Evolutionary conservation across 768 basidiomycete species (phyloP).

Genomic region (Termitomyces sp.): DNA sequence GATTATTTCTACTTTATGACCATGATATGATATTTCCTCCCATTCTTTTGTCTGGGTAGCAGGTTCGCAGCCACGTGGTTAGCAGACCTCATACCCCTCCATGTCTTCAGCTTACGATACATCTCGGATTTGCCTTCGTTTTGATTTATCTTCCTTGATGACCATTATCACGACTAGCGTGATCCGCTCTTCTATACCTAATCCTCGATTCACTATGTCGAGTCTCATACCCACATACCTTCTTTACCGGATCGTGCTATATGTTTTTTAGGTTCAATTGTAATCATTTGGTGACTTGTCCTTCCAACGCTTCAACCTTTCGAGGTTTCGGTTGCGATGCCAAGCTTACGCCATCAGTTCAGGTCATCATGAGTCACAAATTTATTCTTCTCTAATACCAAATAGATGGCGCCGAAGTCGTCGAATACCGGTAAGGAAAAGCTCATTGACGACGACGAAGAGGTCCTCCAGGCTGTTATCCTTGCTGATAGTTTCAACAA

Average conservation of each 20-base stretch:
- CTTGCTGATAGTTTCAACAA: slow-evolving; percentile 97
- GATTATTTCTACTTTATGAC: slow-evolving; percentile 33
- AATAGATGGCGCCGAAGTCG: slow-evolving; percentile 64
- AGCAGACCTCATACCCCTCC: slow-evolving; percentile 15
- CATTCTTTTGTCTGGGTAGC: slow-evolving; percentile 27
- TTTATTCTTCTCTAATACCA: slow-evolving; percentile 11
- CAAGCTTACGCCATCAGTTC: slow-evolving; percentile 14
- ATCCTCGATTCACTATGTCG: slow-evolving; percentile 61
- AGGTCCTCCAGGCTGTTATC: slow-evolving; percentile 90
- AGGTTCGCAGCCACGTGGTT: neutral
- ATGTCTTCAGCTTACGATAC: slow-evolving; percentile 38
- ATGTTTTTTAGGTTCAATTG: slow-evolving; percentile 54
- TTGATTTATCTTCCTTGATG: slow-evolving; percentile 43
- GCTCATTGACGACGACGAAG: slow-evolving; percentile 67
- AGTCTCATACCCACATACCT: slow-evolving; percentile 57
- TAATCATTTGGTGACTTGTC: slow-evolving; percentile 47
- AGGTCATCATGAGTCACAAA: slow-evolving; percentile 21
- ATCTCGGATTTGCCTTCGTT: slow-evolving; percentile 61
- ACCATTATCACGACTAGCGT: slow-evolving; percentile 56
- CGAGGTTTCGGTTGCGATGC: neutral
- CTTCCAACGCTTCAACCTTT: too few relatives aligned
- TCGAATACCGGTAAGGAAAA: slow-evolving; percentile 55
- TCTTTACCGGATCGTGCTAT: slow-evolving; percentile 54
- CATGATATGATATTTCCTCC: slow-evolving; percentile 30
- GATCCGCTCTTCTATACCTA: slow-evolving; percentile 60